phyloP scores from a whole-genome alignment of 2,329 filamentous ascomycete species.

The Hypocrella siamensis region DNA sequence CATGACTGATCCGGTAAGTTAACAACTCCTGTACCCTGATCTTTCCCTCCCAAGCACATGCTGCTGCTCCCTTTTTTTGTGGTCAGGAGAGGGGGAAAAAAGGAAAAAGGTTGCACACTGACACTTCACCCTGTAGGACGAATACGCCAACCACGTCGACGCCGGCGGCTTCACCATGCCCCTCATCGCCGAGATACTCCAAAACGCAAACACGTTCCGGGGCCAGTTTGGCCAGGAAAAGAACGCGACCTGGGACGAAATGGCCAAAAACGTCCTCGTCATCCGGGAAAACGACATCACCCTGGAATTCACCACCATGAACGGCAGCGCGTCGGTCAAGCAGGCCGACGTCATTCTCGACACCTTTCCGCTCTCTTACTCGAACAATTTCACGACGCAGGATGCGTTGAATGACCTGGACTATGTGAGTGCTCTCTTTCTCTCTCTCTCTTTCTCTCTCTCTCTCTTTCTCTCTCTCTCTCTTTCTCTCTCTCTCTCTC shows the following conservation, averaged over 20 bases:
- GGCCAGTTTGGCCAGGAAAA: conserved; percentile 32
- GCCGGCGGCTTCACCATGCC: conserved; percentile 57
- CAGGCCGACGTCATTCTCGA: conserved; percentile 54
- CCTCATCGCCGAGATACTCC: conserved; percentile 37
- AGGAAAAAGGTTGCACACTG: not conserved
- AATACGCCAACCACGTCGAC: conserved; percentile 52
- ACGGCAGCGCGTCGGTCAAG: conserved; percentile 48
- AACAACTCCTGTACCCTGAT: too few relatives aligned
- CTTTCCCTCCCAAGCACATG: not conserved
- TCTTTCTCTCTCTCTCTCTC: too few relatives aligned
- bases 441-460: conserved; percentile 33
- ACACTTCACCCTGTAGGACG: conserved; percentile 23
- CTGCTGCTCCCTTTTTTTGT: too few relatives aligned
- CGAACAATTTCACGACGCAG: conserved; percentile 15
- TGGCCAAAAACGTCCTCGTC: conserved; percentile 8
- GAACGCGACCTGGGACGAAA: conserved; percentile 28
- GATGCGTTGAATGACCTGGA: conserved; percentile 9
- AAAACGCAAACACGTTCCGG: conserved; percentile 41
- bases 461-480: not conserved
- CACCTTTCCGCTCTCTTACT: conserved; percentile 48
- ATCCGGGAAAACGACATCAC: conserved; percentile 27
- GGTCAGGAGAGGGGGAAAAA: not conserved
- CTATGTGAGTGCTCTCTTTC: conserved; percentile 21
- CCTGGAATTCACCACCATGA: conserved; percentile 51
- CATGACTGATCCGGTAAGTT: conserved; percentile 44